Percentiles rank a stretch among this genome's conserved stretches.
phyloP scores from a whole-genome alignment of 2,329 filamentous ascomycete genomes.

The Pseudogymnoascus sp. region DNA sequence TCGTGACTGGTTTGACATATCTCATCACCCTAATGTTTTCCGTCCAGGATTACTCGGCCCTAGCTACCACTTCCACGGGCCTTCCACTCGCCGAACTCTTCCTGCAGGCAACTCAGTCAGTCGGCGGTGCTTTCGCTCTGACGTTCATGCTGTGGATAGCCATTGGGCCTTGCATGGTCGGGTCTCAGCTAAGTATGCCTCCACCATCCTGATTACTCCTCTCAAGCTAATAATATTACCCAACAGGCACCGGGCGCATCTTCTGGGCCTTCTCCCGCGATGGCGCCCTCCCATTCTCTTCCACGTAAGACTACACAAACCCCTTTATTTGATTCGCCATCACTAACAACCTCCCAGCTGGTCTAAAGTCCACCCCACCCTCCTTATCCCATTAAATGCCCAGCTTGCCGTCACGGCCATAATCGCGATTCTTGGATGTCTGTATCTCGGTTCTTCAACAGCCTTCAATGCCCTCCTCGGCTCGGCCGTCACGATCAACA shows the following conservation, averaged over 20 bases:
- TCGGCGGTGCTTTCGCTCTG: slow-evolving; percentile 35
- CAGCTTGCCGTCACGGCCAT: slow-evolving; percentile 29
- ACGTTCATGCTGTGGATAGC: slow-evolving; percentile 36
- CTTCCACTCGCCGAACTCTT: slow-evolving; percentile 40
- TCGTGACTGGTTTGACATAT: slow-evolving; percentile 41
- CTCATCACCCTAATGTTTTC: slow-evolving; percentile 44
- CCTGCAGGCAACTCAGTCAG: slow-evolving; percentile 34
- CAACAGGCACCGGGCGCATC: slow-evolving; percentile 23
- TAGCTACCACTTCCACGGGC: slow-evolving; percentile 34
- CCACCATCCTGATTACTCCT: not conserved
- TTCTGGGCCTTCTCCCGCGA: slow-evolving; percentile 40
- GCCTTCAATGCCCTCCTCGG: slow-evolving; percentile 38
- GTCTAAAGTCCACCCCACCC: slow-evolving; percentile 29
- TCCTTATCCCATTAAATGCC: slow-evolving; percentile 31
- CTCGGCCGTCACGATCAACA: slow-evolving; percentile 35
- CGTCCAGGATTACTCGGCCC: slow-evolving; percentile 38
- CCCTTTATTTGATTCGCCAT: slow-evolving; percentile 16
- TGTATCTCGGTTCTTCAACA: slow-evolving; percentile 37
- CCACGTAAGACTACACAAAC: slow-evolving; percentile 11
- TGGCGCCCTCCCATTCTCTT: slow-evolving; percentile 32
- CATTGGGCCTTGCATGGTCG: slow-evolving; percentile 28
- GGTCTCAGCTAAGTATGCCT: slow-evolving; percentile 27
- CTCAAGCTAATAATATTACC: slow-evolving; percentile 20
- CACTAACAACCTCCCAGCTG: slow-evolving; percentile 19
- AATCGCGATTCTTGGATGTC: slow-evolving; percentile 32